Conservation (phyloP, 305 asterid genomes). For the Solanum hybrid region DNA sequence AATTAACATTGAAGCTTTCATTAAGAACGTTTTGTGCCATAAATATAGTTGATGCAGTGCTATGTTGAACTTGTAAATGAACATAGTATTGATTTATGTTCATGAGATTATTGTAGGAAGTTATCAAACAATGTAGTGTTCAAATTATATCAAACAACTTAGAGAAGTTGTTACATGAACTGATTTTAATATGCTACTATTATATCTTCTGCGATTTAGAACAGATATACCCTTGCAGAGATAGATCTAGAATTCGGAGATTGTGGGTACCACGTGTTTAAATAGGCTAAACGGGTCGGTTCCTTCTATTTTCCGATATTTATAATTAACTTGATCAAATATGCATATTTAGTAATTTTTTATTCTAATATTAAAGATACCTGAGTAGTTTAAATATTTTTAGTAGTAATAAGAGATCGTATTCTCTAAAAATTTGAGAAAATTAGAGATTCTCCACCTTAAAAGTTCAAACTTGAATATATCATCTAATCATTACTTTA, state of each 20-base stretch:
- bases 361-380: background rate
- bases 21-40: constrained; percentile 6
- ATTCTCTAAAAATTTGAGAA: background rate
- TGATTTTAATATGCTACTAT: background rate
- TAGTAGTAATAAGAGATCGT: background rate
- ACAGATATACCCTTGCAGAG: background rate
- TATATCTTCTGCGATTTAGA: background rate
- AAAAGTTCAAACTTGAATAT: background rate
- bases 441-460: background rate
- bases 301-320: background rate
- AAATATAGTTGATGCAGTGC: background rate
- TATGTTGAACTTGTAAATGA: background rate
- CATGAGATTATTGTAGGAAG: background rate
- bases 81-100: background rate
- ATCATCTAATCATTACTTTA: background rate
- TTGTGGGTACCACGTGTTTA: background rate
- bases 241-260: too few species aligned
- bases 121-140: background rate
- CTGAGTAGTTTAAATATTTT: background rate
- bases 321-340: background rate
- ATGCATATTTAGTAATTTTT: background rate
- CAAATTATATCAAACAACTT: background rate
- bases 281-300: background rate
- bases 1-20: constrained; percentile 19
- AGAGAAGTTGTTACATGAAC: background rate